A percentile compares a stretch with the other conserved stretches of the same genome.
Evolutionary conservation across 805 yeast genomes (phyloP).

Genomic region (Lipomyces kockii): DNA sequence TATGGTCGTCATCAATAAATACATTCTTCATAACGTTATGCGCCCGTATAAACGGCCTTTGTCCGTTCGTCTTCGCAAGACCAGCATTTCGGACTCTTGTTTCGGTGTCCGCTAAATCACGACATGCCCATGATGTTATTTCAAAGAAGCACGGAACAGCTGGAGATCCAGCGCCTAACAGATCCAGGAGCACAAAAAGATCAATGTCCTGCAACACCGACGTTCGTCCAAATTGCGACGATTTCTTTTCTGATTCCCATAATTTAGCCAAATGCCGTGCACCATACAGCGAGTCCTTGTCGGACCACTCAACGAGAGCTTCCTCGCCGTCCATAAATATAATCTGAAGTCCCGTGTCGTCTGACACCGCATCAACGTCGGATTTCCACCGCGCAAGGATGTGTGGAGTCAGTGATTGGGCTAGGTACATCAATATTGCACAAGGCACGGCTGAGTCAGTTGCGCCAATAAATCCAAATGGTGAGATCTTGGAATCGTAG

Average conservation of each 20-base stretch:
- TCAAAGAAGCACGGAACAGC: conserved; percentile 52
- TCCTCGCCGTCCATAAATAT: conserved; percentile 68
- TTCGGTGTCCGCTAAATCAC: conserved; percentile 49
- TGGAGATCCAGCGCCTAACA: conserved; percentile 52
- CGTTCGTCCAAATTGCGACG: conserved; percentile 28
- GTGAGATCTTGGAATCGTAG: conserved; percentile 56
- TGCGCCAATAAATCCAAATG: conserved; percentile 64
- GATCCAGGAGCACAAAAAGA: conserved; percentile 55
- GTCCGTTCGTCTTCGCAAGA: conserved; percentile 15
- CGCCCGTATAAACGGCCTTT: conserved; percentile 14
- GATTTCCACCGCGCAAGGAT: conserved; percentile 37
- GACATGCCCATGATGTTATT: conserved; percentile 49
- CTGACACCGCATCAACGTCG: background rate
- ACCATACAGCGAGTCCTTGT: conserved; percentile 60
- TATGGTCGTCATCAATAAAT: conserved; percentile 56
- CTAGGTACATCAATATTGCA: conserved; percentile 55
- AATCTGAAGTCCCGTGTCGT: conserved; percentile 50
- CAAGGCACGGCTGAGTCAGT: conserved; percentile 65
- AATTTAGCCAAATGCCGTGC: conserved; percentile 54
- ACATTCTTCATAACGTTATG: conserved; percentile 19
- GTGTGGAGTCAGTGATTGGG: conserved; percentile 43
- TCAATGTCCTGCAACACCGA: conserved; percentile 48
- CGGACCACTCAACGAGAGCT: conserved; percentile 59
- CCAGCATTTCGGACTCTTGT: conserved; percentile 35
- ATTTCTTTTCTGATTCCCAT: conserved; percentile 44